A percentile compares a stretch with the other conserved stretches of the same genome.
phyloP scores from a whole-genome alignment of 257 asterid genomes.

The Jasminum sambac region DNA sequence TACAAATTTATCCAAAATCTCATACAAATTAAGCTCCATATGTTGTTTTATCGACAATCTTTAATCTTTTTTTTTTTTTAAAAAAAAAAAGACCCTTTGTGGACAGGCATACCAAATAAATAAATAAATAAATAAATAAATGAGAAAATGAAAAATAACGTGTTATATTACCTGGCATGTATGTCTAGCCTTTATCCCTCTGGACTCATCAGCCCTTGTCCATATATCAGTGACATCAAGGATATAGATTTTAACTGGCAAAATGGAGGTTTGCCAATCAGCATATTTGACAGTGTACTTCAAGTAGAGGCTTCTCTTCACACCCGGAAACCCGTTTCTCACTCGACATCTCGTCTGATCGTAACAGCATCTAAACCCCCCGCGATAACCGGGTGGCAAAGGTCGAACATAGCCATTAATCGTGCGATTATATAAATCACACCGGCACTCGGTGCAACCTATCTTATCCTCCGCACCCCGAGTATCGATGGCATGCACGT shows the following conservation, averaged over 20 bases:
- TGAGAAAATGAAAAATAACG: background rate
- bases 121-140: too few relatives aligned
- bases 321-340: slow-evolving; percentile 42
- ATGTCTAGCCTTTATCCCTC: slow-evolving; percentile 37
- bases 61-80: too few relatives aligned
- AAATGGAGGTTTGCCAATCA: slow-evolving; percentile 54
- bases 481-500: slow-evolving; percentile 84
- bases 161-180: slow-evolving; percentile 40
- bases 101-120: too few relatives aligned
- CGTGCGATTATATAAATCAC: slow-evolving; percentile 70
- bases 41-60: background rate
- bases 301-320: slow-evolving; percentile 52
- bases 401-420: slow-evolving; percentile 35
- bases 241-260: slow-evolving; percentile 65
- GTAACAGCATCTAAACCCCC: slow-evolving; percentile 76
- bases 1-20: too few relatives aligned
- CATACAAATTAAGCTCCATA: too few relatives aligned
- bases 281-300: slow-evolving; percentile 60
- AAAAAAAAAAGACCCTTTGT: background rate
- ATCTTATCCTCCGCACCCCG: slow-evolving; percentile 62
- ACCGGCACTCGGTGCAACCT: slow-evolving; percentile 84
- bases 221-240: slow-evolving; percentile 64
- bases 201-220: slow-evolving; percentile 37
- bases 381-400: slow-evolving; percentile 40
- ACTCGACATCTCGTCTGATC: slow-evolving; percentile 59